Percentiles rank a stretch among this genome's conserved stretches.
These are phyloP conservation scores for Rhododendron williamsianum DNA, from an alignment of 148 eudicot species.

Conservation along the genomic window DNA sequence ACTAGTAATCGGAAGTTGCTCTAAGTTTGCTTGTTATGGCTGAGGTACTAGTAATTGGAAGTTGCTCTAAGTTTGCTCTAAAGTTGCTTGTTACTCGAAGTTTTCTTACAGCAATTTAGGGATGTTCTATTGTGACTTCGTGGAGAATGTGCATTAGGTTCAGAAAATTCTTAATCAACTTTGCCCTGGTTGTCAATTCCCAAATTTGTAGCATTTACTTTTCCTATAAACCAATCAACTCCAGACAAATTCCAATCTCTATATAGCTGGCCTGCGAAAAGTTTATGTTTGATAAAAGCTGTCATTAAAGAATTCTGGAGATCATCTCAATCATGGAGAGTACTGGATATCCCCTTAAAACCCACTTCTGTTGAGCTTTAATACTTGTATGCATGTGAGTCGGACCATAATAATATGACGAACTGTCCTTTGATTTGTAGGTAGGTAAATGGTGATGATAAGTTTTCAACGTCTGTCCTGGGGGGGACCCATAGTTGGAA, in stretches of 20 bases:
- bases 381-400: too few species aligned
- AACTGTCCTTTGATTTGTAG: background rate
- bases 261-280: background rate
- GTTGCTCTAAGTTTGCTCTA: too few species aligned
- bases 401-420: too few species aligned
- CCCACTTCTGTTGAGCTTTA: background rate
- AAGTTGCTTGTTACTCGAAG: too few species aligned
- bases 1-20: too few species aligned
- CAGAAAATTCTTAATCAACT: background rate
- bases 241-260: background rate
- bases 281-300: background rate
- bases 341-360: background rate
- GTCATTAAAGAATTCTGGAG: background rate
- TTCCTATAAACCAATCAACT: background rate
- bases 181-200: background rate
- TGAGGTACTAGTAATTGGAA: too few species aligned
- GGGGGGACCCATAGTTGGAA: background rate
- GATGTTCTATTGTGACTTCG: constrained; percentile 3
- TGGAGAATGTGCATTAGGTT: constrained; percentile 29
- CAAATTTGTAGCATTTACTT: background rate
- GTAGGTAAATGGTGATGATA: background rate
- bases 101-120: too few species aligned
- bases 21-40: too few species aligned
- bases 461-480: background rate
- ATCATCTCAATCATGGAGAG: background rate